Conservation (phyloP, 805 yeast genomes). For the Isabelozyma heimii region DNA sequence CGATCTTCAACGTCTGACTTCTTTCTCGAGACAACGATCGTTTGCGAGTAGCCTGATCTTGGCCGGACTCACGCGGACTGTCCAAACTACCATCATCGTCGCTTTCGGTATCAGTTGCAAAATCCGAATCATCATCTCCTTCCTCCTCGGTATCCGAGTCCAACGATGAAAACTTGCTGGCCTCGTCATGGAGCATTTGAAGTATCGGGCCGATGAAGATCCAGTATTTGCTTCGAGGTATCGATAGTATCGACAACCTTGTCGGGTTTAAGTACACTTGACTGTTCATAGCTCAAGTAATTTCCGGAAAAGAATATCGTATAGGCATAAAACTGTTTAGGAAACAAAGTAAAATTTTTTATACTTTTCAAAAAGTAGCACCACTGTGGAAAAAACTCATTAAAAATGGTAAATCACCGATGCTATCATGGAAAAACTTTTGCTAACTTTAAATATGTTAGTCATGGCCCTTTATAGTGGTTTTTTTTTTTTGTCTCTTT, state of each 20-base stretch:
- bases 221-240: conserved; percentile 53
- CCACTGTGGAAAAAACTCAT: background rate
- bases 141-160: conserved; percentile 14
- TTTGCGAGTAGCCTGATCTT: background rate
- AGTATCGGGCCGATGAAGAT: conserved; percentile 51
- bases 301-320: background rate
- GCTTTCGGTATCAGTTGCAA: conserved; percentile 7
- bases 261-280: conserved; percentile 49
- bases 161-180: conserved; percentile 13
- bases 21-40: background rate
- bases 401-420: no score
- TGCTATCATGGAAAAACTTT: no score
- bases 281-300: conserved; percentile 28
- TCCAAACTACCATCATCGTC: conserved; percentile 7
- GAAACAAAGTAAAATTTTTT: background rate
- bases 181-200: conserved; percentile 40
- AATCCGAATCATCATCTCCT: conserved; percentile 10
- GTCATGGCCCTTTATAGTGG: no score
- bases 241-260: conserved; percentile 47
- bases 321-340: background rate
- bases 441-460: no score
- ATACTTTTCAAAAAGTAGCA: background rate
- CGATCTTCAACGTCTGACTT: conserved; percentile 8
- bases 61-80: conserved; percentile 1
- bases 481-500: no score